These are phyloP conservation scores for Termitomyces eurrhizus DNA, from an alignment of 768 basidiomycete species.

Conservation along the genomic window DNA sequence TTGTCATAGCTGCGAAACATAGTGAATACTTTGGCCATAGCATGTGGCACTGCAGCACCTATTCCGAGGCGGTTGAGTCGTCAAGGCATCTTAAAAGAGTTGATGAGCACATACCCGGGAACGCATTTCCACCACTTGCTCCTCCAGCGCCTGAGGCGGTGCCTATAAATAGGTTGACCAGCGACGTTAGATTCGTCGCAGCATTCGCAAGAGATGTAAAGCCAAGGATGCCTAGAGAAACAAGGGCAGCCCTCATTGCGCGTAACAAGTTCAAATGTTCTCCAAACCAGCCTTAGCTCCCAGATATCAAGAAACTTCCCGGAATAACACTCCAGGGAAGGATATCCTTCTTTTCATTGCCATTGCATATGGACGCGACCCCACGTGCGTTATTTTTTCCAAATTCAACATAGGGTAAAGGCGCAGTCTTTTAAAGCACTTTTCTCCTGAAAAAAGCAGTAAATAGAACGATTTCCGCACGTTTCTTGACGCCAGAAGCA, in stretches of 20 bases:
- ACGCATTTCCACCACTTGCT: slow-evolving; percentile 44
- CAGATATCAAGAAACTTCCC: background rate
- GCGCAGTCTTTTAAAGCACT: background rate
- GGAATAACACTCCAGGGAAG: background rate
- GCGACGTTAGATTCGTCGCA: slow-evolving; percentile 34
- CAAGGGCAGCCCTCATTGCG: background rate
- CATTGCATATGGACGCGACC: slow-evolving; percentile 1
- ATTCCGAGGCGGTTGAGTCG: background rate
- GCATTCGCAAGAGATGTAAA: background rate
- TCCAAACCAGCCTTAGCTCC: background rate
- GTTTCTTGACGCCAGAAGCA: background rate
- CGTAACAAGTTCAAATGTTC: background rate
- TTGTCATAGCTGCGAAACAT: background rate
- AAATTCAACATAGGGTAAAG: background rate
- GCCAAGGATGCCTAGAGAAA: slow-evolving; percentile 1
- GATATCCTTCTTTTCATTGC: background rate
- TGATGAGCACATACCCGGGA: slow-evolving; percentile 32
- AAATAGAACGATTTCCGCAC: background rate
- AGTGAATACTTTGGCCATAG: slow-evolving; percentile 45
- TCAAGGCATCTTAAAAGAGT: background rate
- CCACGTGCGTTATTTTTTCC: slow-evolving; percentile 1
- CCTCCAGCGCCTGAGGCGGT: slow-evolving; percentile 43
- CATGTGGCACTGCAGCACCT: slow-evolving; percentile 46
- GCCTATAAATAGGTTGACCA: slow-evolving; percentile 50
- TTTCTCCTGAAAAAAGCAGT: background rate